Evolutionary conservation across 208 protist species (phyloP), one percentile per base, ranked within the genome.

Genomic region (Leishmania arabica): DNA sequence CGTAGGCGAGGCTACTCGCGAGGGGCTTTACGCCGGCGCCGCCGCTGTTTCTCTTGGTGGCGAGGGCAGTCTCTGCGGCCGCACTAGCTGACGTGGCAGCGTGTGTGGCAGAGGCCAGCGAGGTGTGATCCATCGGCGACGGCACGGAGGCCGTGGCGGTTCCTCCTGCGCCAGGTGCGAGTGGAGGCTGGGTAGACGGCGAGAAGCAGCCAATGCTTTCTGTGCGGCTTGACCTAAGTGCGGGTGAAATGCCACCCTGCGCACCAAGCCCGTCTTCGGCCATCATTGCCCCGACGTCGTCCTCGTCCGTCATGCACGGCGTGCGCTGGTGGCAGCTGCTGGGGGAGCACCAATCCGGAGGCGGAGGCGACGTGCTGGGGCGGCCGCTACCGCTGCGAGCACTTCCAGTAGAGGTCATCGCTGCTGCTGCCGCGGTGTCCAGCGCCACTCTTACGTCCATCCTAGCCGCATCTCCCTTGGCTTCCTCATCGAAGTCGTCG

Each of bases 261-360:
- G 37, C 56, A n/a, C 2, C 49, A n/a, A 7, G 51, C 21, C 64
- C 79, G 40, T 80, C 82, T 47, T 83, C 80, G 47, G 77, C 19
- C 69, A 87, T 53, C 24, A 89, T 79, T 21, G 64, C 80, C 9
- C 65, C 81, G 3, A 89, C 86, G 47, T 94, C 91, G 54, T 97
- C 91, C 42, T 89, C 89, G 24, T 89, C 93, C 37, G 93, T 81
- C 80, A 97, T 93, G 75, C 88, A 91, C 17, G 93, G 90, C 19
- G 93, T 97, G 78, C 93, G 93, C 75, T 95, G 90, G 70, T 97
- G 93, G 54, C 89, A 90, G 82, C 89, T 92, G 45, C 78, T 70
- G 17, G 91, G 91, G 40, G 92, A 92, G 31, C 79, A 53, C 86
- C 86, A 86, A 45, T 88, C 89, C 34, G 79, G 76, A 15, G 77